These are phyloP conservation scores for Boletus smithii DNA, from an alignment of 1,284 basidiomycete genomes.

Conservation along the genomic window DNA sequence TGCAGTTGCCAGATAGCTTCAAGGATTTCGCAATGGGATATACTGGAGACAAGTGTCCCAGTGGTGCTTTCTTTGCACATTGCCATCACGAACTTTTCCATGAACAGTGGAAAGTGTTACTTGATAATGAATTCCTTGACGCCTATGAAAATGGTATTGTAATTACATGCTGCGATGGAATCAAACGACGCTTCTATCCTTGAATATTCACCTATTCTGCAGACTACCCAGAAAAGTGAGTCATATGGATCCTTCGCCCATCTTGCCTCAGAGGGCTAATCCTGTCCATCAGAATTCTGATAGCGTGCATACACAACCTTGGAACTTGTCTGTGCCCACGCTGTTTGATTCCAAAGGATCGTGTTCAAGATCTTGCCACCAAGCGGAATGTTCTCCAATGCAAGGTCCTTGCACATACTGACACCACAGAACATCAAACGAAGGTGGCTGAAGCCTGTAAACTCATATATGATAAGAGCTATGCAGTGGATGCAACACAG, in stretches of 20 bases:
- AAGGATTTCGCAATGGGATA: neutral
- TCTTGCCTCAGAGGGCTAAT: too few species aligned
- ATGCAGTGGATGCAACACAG: neutral
- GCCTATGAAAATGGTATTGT: slow-evolving; percentile 33
- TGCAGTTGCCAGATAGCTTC: slow-evolving; percentile 20
- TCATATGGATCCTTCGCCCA: neutral
- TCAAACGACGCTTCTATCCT: slow-evolving; percentile 25
- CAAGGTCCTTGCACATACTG: slow-evolving; percentile 16
- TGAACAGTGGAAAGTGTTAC: neutral
- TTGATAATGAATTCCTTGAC: slow-evolving; percentile 16
- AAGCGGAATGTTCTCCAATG: neutral
- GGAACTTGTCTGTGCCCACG: slow-evolving; percentile 13
- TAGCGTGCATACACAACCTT: slow-evolving; percentile 15
- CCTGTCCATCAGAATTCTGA: slow-evolving; percentile 15
- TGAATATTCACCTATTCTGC: slow-evolving; percentile 34
- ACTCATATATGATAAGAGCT: slow-evolving; percentile 19
- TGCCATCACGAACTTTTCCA: slow-evolving; percentile 1
- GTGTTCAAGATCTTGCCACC: slow-evolving; percentile 10
- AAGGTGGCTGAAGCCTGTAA: slow-evolving; percentile 24
- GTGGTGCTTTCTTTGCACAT: neutral
- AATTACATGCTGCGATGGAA: slow-evolving; percentile 26
- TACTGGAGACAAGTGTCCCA: slow-evolving; percentile 18
- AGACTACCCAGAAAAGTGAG: slow-evolving; percentile 31
- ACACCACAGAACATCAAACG: slow-evolving; percentile 22
- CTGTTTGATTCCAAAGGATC: slow-evolving; percentile 20